Base-by-base conservation (phyloP, 176 grass and related monocot species). In the Dendrocalamus sinicus region DNA sequence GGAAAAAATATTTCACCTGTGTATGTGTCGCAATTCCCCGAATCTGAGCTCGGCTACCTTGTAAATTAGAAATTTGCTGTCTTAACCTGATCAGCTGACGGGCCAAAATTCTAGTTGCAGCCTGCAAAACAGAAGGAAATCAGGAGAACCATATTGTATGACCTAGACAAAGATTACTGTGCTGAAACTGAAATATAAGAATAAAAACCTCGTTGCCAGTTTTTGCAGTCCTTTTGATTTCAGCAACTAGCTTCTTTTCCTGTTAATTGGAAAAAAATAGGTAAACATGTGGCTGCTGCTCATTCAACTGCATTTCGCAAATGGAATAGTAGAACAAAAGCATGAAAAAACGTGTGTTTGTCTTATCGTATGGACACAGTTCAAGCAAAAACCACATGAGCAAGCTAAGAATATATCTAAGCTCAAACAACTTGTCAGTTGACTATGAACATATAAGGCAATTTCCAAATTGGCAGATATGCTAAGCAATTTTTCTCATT, bases 211-310 rank as follows among this genome's bases (percentile, higher is more conserved):
- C 92, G 86, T 99, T 99, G 86, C 96, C 93, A 96, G 86, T 92
- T 99, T 88, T 99, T 73, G 96, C 96, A 84, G 92, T 91, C 75
- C 93, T 96, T 96, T 96, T 99, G 72, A 99, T 99, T 90, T 99
- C 93, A 69, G 86, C 84, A 90, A 99, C 86, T 72, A 99, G 86
- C 46, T 86, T 96, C 79, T 96, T 99, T 85, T 99, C 96, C 92
- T 99, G 89, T 82, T 73, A 86, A 89, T 79, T 79, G 59, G 41
- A 3, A 0, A 63, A 80, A 32, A 86, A 62, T 28, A 28, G 15
- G 6, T 69, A 67, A 87, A 53, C n/a, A 12, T 63, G 12, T 23
- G 61, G 19, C 28, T 73, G 28, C 16, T 77, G 55, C 44, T 72
- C 8, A 30, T 86, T 86, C 48, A 54, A 81, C 63, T n/a, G 64